Conservation (phyloP, 768 basidiomycete genomes). For the Trametes punicea region DNA sequence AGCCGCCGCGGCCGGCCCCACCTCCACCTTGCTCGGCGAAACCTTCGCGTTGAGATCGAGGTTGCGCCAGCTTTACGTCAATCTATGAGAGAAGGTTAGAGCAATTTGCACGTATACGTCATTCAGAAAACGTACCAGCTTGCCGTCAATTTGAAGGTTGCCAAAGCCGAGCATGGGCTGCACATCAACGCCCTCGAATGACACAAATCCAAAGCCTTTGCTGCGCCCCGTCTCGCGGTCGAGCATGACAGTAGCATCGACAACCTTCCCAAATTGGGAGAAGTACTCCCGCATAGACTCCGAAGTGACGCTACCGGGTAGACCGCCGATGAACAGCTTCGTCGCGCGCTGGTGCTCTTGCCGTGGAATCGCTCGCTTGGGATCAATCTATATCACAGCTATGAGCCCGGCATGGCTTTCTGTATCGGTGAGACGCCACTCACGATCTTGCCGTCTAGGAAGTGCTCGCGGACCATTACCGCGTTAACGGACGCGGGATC, state of each 20-base stretch:
- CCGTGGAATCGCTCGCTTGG: slow-evolving; percentile 97
- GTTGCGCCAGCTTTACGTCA: slow-evolving; percentile 95
- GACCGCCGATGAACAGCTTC: slow-evolving; percentile 94
- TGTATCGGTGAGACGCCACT: slow-evolving; percentile 31
- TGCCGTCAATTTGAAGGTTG: slow-evolving; percentile 91
- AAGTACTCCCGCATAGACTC: slow-evolving; percentile 94
- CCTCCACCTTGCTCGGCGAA: slow-evolving; percentile 49
- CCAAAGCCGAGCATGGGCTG: slow-evolving; percentile 86
- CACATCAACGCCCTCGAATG: slow-evolving; percentile 89
- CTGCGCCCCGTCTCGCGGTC: slow-evolving; percentile 93
- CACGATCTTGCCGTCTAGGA: slow-evolving; percentile 96
- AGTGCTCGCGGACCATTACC: slow-evolving; percentile 94
- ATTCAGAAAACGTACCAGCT: slow-evolving; percentile 61
- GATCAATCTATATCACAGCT: slow-evolving; percentile 74
- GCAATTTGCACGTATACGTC: not conserved
- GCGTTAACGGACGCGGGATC: slow-evolving; percentile 90
- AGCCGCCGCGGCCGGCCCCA: slow-evolving; percentile 35
- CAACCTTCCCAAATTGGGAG: slow-evolving; percentile 90
- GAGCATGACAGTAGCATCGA: slow-evolving; percentile 98
- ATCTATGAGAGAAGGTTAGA: slow-evolving; percentile 53
- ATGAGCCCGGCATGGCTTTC: not conserved
- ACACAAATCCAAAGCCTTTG: slow-evolving; percentile 98
- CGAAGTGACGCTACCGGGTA: slow-evolving; percentile 88
- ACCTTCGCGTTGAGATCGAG: slow-evolving; percentile 75
- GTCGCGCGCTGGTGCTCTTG: slow-evolving; percentile 93